Base-by-base conservation (phyloP, 768 basidiomycete species). In the Cyclocybe cylindracea region DNA sequence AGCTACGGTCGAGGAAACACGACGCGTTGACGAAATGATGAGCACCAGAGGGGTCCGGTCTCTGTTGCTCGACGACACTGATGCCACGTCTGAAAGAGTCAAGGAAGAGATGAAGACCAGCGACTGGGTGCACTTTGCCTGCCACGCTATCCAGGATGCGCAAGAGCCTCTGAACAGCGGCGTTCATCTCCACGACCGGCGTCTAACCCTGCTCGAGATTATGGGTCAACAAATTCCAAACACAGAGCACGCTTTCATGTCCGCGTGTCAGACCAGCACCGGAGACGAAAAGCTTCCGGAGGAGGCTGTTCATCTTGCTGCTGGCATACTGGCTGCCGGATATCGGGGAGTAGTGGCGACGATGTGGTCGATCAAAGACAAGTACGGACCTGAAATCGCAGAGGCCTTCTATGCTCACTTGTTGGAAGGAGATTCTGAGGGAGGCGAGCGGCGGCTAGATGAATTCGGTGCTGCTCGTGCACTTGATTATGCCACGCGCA, bases 231-330 rank as follows among this genome's bases (percentile, higher is more conserved):
- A 49, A 10, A 44, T 62, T 14, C 42, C 39, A 8, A 39, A 52
- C 19, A 51, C 61, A 8, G 59, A 62, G 24, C 59, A 76, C 40
- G 74, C 74, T 0, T 69, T 72, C 54, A 60, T 77, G 4, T 74
- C 75, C 1, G 74, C 75, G 1, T 77, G 76, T 47, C 62, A 76
- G 41, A 77, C 71, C 4, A 67, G 69, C 1, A 62, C 55, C n/a
- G 67, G 72, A 0, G 63, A 64, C 16, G 43, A 56, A 18, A 44
- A 47, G 19, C 48, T 69, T 1, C 43, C 65, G 0, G 66, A 72
- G 7, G 74, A 76, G 41, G 67, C 66, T 0, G 57, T 74, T 7
- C 71, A 74, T 62, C 52, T 75, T 3, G 68, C 73, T 0, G 70
- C 70, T 3, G 72, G 70, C 11, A 73, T 76, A 71, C 57, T 70